A percentile compares a stretch with the other conserved stretches of the same genome.
These are phyloP conservation scores for Sphaerulina vaccinii DNA, from an alignment of 2,329 filamentous ascomycete genomes.

Conservation along the genomic window DNA sequence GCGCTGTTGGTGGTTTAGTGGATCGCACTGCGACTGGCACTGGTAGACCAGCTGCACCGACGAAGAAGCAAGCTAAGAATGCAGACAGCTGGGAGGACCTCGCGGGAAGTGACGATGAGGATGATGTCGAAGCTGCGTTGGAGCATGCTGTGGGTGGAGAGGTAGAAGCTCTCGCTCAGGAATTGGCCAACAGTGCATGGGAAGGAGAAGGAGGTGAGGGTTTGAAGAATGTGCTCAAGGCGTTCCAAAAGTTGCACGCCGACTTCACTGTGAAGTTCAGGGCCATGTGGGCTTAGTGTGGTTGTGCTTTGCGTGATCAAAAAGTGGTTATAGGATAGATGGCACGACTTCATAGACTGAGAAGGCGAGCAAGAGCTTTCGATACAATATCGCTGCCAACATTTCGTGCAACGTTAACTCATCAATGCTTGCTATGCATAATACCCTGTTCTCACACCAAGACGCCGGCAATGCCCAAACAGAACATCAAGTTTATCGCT, in stretches of 20 bases:
- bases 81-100: conserved; percentile 45
- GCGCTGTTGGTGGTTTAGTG: conserved; percentile 31
- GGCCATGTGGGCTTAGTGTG: conserved; percentile 56
- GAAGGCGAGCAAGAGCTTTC: too few relatives aligned
- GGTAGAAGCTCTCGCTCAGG: conserved; percentile 28
- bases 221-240: conserved; percentile 57
- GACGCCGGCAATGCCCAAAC: background rate
- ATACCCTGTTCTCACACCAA: background rate
- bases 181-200: conserved; percentile 37
- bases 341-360: background rate
- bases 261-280: conserved; percentile 66
- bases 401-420: background rate
- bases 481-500: conserved; percentile 24
- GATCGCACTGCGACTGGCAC: conserved; percentile 32
- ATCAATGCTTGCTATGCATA: background rate
- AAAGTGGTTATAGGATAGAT: background rate
- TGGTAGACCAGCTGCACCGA: conserved; percentile 20
- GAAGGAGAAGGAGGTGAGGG: conserved; percentile 45
- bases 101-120: conserved; percentile 40
- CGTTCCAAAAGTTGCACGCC: conserved; percentile 57
- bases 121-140: conserved; percentile 27
- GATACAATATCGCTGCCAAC: too few relatives aligned
- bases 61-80: conserved; percentile 43
- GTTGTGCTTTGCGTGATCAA: background rate
- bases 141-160: conserved; percentile 27